phyloP scores from a whole-genome alignment of 129 eudicot genomes.

The Chrysanthemum lavandulifolium region DNA sequence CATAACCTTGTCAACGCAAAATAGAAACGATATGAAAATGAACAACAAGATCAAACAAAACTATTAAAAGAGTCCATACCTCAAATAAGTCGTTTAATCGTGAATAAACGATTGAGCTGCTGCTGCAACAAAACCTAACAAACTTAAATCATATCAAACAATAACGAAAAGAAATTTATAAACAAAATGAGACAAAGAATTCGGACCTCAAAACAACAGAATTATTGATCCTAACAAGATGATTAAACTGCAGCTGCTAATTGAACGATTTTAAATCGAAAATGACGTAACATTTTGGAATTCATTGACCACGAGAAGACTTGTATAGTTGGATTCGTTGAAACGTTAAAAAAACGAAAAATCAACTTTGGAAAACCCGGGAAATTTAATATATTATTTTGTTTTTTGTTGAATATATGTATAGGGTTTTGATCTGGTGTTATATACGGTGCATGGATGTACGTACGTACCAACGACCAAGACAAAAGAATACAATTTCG shows the following conservation, averaged over 20 bases:
- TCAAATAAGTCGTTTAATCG: conserved; percentile 13
- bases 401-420: not conserved
- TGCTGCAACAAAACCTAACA: not conserved
- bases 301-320: conserved; percentile 14
- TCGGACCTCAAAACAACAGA: no score
- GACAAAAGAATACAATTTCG: no score
- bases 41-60: conserved; percentile 1
- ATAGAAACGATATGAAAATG: not conserved
- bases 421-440: no score
- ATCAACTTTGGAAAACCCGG: conserved; percentile 20
- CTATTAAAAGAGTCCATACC: conserved; percentile 17
- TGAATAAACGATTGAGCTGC: conserved; percentile 21
- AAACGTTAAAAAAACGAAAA: not conserved
- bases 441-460: no score
- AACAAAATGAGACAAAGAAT: no score
- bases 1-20: no score
- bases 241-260: not conserved
- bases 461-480: no score
- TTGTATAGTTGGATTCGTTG: not conserved
- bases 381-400: not conserved
- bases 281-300: conserved; percentile 13
- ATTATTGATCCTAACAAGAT: no score
- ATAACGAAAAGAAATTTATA: no score
- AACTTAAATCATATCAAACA: no score
- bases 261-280: not conserved